Base-by-base conservation (phyloP, 192 early-diverging fungal genomes). In the Dissophora globulifera region DNA sequence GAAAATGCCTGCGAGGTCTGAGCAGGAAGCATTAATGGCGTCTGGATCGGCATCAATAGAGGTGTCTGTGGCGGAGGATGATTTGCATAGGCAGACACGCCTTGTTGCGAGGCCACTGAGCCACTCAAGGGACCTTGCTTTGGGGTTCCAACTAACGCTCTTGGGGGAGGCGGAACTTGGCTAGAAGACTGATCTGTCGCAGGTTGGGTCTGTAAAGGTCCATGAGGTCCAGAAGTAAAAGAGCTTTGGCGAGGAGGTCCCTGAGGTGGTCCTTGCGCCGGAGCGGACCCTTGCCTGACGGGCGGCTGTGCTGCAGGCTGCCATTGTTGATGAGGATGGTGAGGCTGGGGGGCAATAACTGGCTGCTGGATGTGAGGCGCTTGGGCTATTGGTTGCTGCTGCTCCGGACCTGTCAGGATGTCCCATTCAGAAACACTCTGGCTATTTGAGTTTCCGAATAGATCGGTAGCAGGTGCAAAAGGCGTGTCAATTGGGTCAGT, bases 21-120 rank as follows among this genome's bases (percentile, higher is more conserved):
- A 17, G 72, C 72, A 13, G 72, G 72, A 11, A 76, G 53, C 72
- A 76, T 76, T 26, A 76, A 52, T 23, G 72, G 72, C 4, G 72
- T 76, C 47, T 76, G 72, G 32, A 76, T 76, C n/a, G 55, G 63
- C 30, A 62, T 76, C 58, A 76, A 46, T n/a, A 67, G 49, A 1
- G 72, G 72, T 3, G 72, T 76, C 64, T 67, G 26, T n/a, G 64
- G 72, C 32, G 72, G 72, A 15, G 50, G 19, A 57, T 66, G 50
- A 20, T 35, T 54, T 3, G 57, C 63, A n/a, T 64, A 64, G n/a
- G 69, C 49, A 15, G 69, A 58, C 5, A 58, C 35, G 33, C 31
- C 61, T 32, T 62, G 60, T 13, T 63, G 26, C 17, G 60, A 26
- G 12, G 69, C 35, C 2, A 55, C n/a, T 16, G 56, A 48, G 17